Percentiles rank a stretch among this genome's conserved stretches.
phyloP scores from a whole-genome alignment of 2,329 filamentous ascomycete species.

The Gnomoniopsis smithogilvyi region DNA sequence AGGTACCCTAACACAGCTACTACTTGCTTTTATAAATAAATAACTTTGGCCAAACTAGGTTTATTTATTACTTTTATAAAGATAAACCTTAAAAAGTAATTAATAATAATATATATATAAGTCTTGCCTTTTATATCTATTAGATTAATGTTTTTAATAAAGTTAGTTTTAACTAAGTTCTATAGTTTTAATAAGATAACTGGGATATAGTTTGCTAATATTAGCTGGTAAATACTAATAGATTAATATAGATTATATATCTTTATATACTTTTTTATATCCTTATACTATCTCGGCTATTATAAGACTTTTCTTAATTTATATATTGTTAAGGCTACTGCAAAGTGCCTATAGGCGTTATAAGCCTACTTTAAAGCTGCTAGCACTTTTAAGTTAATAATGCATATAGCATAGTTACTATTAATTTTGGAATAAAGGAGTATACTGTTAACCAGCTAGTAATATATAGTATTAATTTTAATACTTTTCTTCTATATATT shows the following conservation, averaged over 20 bases:
- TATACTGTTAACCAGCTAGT: background rate
- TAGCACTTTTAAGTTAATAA: background rate
- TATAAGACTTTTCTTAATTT: background rate
- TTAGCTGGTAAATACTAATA: background rate
- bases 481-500: background rate
- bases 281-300: background rate
- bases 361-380: background rate
- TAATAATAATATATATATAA: background rate
- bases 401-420: background rate
- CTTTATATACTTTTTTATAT: background rate
- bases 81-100: background rate
- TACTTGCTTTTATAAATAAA: no score
- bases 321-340: background rate
- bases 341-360: background rate
- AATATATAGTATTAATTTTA: background rate
- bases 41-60: no score
- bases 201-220: background rate
- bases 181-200: background rate
- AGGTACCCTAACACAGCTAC: no score
- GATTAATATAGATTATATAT: background rate
- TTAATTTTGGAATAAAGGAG: no score
- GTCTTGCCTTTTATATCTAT: background rate
- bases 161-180: background rate
- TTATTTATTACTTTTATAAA: background rate
- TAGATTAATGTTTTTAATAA: background rate